A percentile compares a stretch with the other conserved stretches of the same genome.
Conservation (phyloP, 2,329 filamentous ascomycete species). For the Xylariaceae sp. region DNA sequence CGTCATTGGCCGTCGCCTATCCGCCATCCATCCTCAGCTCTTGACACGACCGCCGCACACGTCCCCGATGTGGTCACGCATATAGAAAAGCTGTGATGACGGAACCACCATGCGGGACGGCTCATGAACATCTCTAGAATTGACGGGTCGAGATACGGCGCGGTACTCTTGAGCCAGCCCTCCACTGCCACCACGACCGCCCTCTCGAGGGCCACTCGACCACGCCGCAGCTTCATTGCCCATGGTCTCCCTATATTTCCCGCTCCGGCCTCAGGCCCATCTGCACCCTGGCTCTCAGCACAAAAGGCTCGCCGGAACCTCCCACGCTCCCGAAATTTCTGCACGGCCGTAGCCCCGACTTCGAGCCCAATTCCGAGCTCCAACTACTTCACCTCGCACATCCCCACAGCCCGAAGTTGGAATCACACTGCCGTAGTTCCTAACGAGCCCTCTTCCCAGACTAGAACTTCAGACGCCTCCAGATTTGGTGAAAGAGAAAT, state of each 20-base stretch:
- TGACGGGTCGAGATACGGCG: conserved; percentile 58
- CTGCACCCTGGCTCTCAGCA: not conserved
- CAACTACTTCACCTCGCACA: conserved; percentile 23
- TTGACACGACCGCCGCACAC: not conserved
- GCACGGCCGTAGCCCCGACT: conserved; percentile 23
- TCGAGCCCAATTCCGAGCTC: conserved; percentile 16
- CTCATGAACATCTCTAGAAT: conserved; percentile 61
- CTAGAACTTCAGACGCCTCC: not conserved
- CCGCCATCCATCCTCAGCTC: not conserved
- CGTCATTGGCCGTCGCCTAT: not conserved
- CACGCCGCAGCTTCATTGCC: conserved; percentile 14
- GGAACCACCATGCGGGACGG: conserved; percentile 41
- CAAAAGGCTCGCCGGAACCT: not conserved
- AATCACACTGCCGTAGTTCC: conserved; percentile 20
- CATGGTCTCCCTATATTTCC: conserved; percentile 6
- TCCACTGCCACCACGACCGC: conserved; percentile 28
- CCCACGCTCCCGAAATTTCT: conserved; percentile 12
- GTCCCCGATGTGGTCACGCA: conserved; percentile 14
- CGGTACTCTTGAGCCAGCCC: conserved; percentile 49
- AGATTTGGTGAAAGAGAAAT: not conserved
- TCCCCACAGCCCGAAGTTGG: conserved; percentile 18
- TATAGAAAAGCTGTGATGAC: conserved; percentile 32
- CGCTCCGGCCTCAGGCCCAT: not conserved
- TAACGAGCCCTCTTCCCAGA: not conserved
- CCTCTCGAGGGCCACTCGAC: conserved; percentile 11